Evolutionary conservation across 129 eudicot genomes (phyloP).

Genomic region (Helianthus tuberosus): DNA sequence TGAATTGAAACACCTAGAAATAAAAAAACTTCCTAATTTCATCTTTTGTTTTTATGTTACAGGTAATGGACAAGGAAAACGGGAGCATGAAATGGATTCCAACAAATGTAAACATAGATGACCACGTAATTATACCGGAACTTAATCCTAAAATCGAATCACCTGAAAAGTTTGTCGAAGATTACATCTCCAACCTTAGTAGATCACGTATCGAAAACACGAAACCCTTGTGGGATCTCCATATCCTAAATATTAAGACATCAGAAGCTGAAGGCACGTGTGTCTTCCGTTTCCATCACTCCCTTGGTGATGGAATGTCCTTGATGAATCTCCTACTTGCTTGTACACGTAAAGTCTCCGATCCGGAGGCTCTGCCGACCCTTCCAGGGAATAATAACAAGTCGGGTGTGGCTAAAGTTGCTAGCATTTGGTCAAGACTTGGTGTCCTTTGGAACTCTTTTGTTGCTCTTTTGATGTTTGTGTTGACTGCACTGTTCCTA

Average conservation of each 20-base stretch:
- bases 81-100: slow-evolving; percentile 41
- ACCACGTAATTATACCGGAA: slow-evolving; percentile 31
- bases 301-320: slow-evolving; percentile 51
- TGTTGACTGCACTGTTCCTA: slow-evolving; percentile 35
- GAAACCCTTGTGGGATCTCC: slow-evolving; percentile 50
- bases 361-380: slow-evolving; percentile 31
- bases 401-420: slow-evolving; percentile 2
- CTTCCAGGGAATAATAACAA: slow-evolving; percentile 14
- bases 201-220: slow-evolving; percentile 28
- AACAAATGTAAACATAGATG: slow-evolving; percentile 39
- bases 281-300: slow-evolving; percentile 49
- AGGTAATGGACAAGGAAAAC: slow-evolving; percentile 30
- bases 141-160: slow-evolving; percentile 32
- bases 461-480: slow-evolving; percentile 31
- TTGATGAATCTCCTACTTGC: slow-evolving; percentile 39
- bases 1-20: no score
- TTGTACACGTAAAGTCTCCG: slow-evolving; percentile 25
- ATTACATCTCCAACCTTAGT: slow-evolving; percentile 44
- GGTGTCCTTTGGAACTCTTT: slow-evolving; percentile 30
- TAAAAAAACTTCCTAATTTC: not conserved
- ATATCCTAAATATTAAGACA: slow-evolving; percentile 33
- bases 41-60: not conserved
- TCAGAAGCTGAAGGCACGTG: slow-evolving; percentile 27
- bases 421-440: slow-evolving; percentile 23
- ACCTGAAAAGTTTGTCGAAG: slow-evolving; percentile 35